phyloP scores from a whole-genome alignment of 768 basidiomycete species.

The Mycena kentingensis region DNA sequence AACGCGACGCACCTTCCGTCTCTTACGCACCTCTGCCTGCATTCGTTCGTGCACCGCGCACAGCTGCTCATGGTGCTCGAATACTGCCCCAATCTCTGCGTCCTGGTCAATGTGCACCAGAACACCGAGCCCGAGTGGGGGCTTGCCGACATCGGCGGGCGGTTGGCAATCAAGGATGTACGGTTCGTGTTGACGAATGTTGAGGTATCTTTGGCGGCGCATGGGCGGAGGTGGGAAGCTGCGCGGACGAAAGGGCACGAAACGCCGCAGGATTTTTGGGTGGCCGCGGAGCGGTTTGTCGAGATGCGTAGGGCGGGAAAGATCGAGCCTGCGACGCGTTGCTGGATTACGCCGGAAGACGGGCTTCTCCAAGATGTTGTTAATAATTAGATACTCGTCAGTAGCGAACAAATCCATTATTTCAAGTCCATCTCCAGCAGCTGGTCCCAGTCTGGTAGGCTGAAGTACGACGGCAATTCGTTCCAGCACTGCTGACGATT shows the following conservation, averaged over 20 bases:
- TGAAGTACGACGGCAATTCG: slow-evolving; percentile 11
- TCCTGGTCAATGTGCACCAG: slow-evolving; percentile 16
- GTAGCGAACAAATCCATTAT: no score
- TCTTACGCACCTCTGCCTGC: slow-evolving; percentile 15
- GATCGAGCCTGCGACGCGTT: slow-evolving; percentile 4
- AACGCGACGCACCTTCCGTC: slow-evolving; percentile 1
- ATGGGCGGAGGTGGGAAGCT: slow-evolving; percentile 8
- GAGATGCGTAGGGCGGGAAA: slow-evolving; percentile 2
- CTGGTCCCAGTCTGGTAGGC: slow-evolving; percentile 4
- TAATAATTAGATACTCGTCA: no score
- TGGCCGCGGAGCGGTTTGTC: slow-evolving; percentile 9
- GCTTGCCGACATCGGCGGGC: slow-evolving; percentile 11
- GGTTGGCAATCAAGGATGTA: slow-evolving; percentile 11
- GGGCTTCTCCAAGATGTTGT: no score
- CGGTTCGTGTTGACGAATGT: slow-evolving; percentile 13
- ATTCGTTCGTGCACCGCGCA: slow-evolving; percentile 4
- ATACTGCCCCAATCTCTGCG: not conserved
- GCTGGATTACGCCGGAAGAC: not conserved
- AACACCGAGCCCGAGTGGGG: slow-evolving; percentile 16
- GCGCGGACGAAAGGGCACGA: not conserved
- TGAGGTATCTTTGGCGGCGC: slow-evolving; percentile 2
- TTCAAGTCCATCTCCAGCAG: slow-evolving; percentile 5
- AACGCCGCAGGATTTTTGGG: slow-evolving; percentile 14
- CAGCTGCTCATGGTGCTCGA: slow-evolving; percentile 9
- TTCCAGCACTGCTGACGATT: slow-evolving; percentile 6